A percentile compares a stretch with the other conserved stretches of the same genome.
Evolutionary conservation across 805 yeast genomes (phyloP).

Genomic region (Yamadazyma nakazawae): DNA sequence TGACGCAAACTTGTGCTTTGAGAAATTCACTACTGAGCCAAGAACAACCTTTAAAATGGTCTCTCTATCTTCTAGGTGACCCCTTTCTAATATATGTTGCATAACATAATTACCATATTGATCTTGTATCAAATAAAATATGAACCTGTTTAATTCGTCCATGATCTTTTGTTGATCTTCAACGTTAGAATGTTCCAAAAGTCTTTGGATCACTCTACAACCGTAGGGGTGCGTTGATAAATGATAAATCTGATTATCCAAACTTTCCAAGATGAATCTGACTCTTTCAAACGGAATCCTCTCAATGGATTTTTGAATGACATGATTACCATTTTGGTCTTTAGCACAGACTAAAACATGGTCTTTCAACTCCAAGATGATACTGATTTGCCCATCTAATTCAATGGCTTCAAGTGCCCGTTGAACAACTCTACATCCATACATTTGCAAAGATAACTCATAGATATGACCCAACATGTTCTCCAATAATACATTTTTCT

Average conservation of each 20-base stretch:
- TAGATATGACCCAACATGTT: constrained; percentile 74
- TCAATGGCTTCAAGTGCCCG: constrained; percentile 77
- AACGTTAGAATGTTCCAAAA: constrained; percentile 71
- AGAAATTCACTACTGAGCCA: constrained; percentile 70
- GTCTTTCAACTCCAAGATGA: constrained; percentile 68
- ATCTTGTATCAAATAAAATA: constrained; percentile 80
- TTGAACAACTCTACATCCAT: constrained; percentile 97
- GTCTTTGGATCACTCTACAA: constrained; percentile 92
- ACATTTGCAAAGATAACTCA: constrained; percentile 85
- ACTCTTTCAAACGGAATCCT: constrained; percentile 68
- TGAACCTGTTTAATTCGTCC: constrained; percentile 66
- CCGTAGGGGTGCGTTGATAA: constrained; percentile 96
- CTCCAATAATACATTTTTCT: constrained; percentile 63
- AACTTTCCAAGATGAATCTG: constrained; percentile 68
- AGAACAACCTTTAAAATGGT: constrained; percentile 65
- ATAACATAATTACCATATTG: constrained; percentile 98
- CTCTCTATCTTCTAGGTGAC: constrained; percentile 58
- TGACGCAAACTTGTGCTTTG: constrained; percentile 97
- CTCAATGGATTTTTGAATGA: constrained; percentile 92
- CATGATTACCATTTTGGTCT: constrained; percentile 98
- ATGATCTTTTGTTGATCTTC: constrained; percentile 67
- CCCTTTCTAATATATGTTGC: constrained; percentile 89
- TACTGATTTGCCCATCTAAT: constrained; percentile 58
- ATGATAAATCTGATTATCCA: constrained; percentile 71
- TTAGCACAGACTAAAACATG: constrained; percentile 60